Evolutionary conservation across 2,329 filamentous ascomycete genomes (phyloP).

Genomic region (Aspergillus persii): DNA sequence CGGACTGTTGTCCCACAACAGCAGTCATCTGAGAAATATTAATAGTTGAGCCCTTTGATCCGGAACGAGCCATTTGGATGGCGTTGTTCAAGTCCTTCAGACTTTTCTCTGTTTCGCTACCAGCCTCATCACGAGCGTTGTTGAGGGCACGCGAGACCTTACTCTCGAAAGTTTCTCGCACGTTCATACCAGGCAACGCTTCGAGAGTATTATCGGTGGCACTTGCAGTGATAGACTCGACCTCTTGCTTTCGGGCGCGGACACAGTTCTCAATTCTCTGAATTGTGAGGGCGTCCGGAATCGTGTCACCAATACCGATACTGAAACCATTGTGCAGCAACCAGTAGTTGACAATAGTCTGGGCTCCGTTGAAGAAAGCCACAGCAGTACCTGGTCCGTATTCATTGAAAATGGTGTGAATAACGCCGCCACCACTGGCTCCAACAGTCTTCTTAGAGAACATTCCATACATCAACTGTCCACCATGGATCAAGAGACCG

Average conservation of each 20-base stretch:
- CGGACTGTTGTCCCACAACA: conserved; percentile 94
- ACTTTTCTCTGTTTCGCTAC: conserved; percentile 86
- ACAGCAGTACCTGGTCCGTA: conserved; percentile 82
- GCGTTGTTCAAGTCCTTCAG: conserved; percentile 96
- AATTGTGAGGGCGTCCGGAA: conserved; percentile 84
- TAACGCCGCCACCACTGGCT: conserved; percentile 82
- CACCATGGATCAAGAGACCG: conserved; percentile 77
- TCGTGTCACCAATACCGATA: conserved; percentile 97
- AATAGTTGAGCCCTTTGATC: conserved; percentile 97
- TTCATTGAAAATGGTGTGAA: conserved; percentile 96
- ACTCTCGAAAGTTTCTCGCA: conserved; percentile 96
- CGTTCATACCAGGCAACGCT: conserved; percentile 95
- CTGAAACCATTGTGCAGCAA: conserved; percentile 93
- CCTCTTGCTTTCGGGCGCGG: conserved; percentile 74
- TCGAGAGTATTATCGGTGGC: conserved; percentile 88
- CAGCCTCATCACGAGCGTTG: conserved; percentile 92
- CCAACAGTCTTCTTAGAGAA: conserved; percentile 93
- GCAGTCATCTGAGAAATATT: conserved; percentile 99
- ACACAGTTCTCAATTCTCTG: conserved; percentile 81
- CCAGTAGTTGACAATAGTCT: conserved; percentile 96
- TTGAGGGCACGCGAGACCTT: conserved; percentile 94
- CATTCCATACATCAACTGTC: conserved; percentile 85
- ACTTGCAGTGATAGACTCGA: conserved; percentile 69
- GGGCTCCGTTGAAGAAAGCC: conserved; percentile 92
- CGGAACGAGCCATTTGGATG: conserved; percentile 91